Evolutionary conservation across 2,329 filamentous ascomycete genomes (phyloP), one percentile per base, ranked within the genome.

Genomic region (Trichoderma sp.): DNA sequence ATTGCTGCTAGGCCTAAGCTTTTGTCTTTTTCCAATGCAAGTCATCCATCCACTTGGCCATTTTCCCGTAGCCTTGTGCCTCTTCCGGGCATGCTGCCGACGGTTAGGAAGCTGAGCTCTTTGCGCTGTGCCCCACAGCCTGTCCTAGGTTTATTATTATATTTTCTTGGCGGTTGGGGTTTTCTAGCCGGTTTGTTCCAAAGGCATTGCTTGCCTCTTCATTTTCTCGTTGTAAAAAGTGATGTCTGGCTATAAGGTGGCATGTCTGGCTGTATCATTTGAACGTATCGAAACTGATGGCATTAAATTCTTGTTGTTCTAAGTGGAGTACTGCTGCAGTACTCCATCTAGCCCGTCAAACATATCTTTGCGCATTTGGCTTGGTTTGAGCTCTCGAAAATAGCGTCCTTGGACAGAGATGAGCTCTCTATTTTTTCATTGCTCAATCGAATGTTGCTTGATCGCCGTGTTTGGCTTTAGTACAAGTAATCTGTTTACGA

Each of bases 21-120:
- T 43, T n/a, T 43, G 37, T 33, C 2, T 35, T 43, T 43, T 8
- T 27, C 21, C 5, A 29, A 67, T 68, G 68, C 68, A 68, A 70
- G 68, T 67, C 68, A 70, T 68, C 56, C 56, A 35, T 53, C 55
- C 62, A 40, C 29, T 55, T 62, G 56, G 60, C 53, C 61, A 35
- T 52, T 68, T 68, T 19, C 59, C 52, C n/a, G 21, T 63, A 52
- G 21, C 40, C 27, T 29, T 52, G 49, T 29, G 52, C 66, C 66
- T 49, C 47, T 52, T 33, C 47, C 47, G 40, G 40, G 60, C 11
- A 49, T 49, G 21, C 47, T 49, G 21, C 19, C 47, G 40, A 43
- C 19, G 40, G 16, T n/a, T 49, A 24, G 47, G 47, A 49, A 21
- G 21, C 19, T 49, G 35, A 56, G 53, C 11, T n/a, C 21, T 59